phyloP scores from a whole-genome alignment of 1,284 basidiomycete genomes.

The Cerrena zonata region DNA sequence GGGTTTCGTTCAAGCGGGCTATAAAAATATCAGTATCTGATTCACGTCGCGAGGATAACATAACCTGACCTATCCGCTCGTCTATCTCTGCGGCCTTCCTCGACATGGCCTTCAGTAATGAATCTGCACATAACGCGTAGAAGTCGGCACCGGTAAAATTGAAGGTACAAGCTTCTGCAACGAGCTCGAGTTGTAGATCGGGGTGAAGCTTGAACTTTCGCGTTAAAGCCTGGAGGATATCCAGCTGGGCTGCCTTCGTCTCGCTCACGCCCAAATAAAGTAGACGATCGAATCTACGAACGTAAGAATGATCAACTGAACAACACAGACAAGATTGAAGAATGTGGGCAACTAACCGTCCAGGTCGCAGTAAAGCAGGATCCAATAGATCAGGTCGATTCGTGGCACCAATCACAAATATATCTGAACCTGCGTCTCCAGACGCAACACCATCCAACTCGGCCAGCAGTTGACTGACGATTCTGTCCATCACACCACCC shows the following conservation, averaged over 20 bases:
- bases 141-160: conserved; percentile 97
- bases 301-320: neutral
- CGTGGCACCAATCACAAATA: conserved; percentile 97
- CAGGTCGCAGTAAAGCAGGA: conserved; percentile 87
- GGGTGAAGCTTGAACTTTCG: conserved; percentile 85
- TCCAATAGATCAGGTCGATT: conserved; percentile 95
- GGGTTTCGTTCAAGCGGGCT: conserved; percentile 47
- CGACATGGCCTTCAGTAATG: conserved; percentile 92
- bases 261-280: conserved; percentile 92
- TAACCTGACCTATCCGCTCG: conserved; percentile 51
- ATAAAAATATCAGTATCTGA: conserved; percentile 9
- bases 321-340: conserved; percentile 2
- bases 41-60: too few species aligned
- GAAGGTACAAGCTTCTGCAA: conserved; percentile 82
- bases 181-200: conserved; percentile 54
- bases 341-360: conserved; percentile 47
- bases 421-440: conserved; percentile 55
- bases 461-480: conserved; percentile 92
- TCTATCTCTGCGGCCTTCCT: conserved; percentile 81
- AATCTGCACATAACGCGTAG: conserved; percentile 95
- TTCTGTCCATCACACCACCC: conserved; percentile 95
- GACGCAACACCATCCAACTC: conserved; percentile 89
- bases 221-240: conserved; percentile 87
- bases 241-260: conserved; percentile 80
- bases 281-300: conserved; percentile 91